These are phyloP conservation scores for Phytophthora ohioensis DNA, from an alignment of 352 stramenopile genomes.

Conservation along the genomic window DNA sequence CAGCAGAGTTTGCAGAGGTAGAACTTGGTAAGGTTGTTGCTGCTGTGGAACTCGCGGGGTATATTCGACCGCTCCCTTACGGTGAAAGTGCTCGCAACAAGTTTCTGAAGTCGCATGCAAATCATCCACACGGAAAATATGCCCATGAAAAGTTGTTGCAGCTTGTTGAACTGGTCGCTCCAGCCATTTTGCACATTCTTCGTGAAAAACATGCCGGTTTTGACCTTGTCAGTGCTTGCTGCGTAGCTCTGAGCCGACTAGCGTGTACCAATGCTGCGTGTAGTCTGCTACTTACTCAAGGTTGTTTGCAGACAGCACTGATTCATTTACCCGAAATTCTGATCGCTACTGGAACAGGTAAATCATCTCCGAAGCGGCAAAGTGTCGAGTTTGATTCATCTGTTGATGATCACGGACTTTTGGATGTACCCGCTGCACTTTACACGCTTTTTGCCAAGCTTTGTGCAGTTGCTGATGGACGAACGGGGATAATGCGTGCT, in stretches of 20 bases:
- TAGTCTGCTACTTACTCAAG: slow-evolving; percentile 56
- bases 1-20: slow-evolving; percentile 53
- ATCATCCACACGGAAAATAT: slow-evolving; percentile 49
- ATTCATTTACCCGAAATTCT: slow-evolving; percentile 66
- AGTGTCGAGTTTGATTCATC: slow-evolving; percentile 40
- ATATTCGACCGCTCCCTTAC: slow-evolving; percentile 70
- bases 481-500: slow-evolving; percentile 61
- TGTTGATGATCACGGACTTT: slow-evolving; percentile 53
- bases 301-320: slow-evolving; percentile 63
- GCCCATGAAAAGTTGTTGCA: slow-evolving; percentile 52
- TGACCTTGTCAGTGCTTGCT: slow-evolving; percentile 62
- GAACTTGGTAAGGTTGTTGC: slow-evolving; percentile 52
- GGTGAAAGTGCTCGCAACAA: slow-evolving; percentile 49
- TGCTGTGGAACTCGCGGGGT: slow-evolving; percentile 68
- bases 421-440: slow-evolving; percentile 66
- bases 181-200: slow-evolving; percentile 65
- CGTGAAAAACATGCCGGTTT: slow-evolving; percentile 50
- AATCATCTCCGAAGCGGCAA: slow-evolving; percentile 25
- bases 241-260: slow-evolving; percentile 64
- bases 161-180: slow-evolving; percentile 59
- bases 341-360: slow-evolving; percentile 17
- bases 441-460: slow-evolving; percentile 75
- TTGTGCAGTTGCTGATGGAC: slow-evolving; percentile 66
- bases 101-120: slow-evolving; percentile 46
- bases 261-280: slow-evolving; percentile 63